Base-by-base conservation (phyloP, 306 rosid genomes). In the Urtica urens region DNA sequence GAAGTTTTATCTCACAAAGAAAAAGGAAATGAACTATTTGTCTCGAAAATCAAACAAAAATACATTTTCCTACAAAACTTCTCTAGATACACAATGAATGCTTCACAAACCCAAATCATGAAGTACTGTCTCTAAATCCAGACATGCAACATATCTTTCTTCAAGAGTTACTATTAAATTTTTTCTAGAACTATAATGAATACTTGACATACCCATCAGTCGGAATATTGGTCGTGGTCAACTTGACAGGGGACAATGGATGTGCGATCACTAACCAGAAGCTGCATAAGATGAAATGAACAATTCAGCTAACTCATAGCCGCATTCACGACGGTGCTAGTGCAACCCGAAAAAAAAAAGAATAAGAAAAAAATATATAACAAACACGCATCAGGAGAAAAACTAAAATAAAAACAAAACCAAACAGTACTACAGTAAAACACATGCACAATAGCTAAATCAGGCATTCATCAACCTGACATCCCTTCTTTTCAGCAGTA, bases 141-240 rank as follows among this genome's bases (percentile, higher is more conserved):
- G n/a, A n/a, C n/a, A n/a, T n/a, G n/a, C n/a, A n/a, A n/a, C n/a
- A n/a, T n/a, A n/a, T n/a, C n/a, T n/a, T n/a, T 10, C 2, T 14
- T 40, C 7, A 40, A 40, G 17, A 3, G 18, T 11, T 13, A 40
- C 15, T 13, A 2, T 2, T n/a, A 6, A 31, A 44, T 7, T 24
- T 8, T 29, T 42, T 23, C 16, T 21, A 10, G 31, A 21, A 5
- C 22, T 23, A 47, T 3, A 6, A 1, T 14, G 20, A 25, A 2
- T 13, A 11, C n/a, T n/a, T n/a, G n/a, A 60, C 96, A 66, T 64
- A 92, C 99, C 96, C 99, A 63, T 82, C 95, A 28, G 81, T 65
- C 33, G 94, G 81, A 52, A 53, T 49, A 63, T 43, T 75, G 38
- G 86, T 37, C 12, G 65, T 46, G 14, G 24, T 59, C 68, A 86